Percentiles rank a stretch among this genome's conserved stretches.
These are phyloP conservation scores for Exobasidium rhododendri DNA, from an alignment of 1,284 basidiomycete species.

Conservation along the genomic window DNA sequence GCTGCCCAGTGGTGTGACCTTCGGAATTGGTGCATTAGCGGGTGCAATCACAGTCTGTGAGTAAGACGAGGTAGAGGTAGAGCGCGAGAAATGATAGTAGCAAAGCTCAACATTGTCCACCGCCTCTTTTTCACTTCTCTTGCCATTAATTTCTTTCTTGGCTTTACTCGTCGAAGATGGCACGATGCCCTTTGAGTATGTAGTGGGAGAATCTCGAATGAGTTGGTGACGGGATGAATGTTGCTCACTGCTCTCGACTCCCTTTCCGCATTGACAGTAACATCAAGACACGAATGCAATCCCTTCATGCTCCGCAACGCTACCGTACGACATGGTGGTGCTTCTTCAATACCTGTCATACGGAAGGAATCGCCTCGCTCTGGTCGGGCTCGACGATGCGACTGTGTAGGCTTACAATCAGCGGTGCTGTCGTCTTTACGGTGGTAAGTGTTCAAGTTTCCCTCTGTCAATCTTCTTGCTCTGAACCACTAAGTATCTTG, in stretches of 20 bases:
- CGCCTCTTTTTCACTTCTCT: not conserved
- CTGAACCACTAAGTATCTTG: not conserved
- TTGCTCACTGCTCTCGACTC: not conserved
- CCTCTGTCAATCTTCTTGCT: not conserved
- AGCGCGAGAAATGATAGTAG: not conserved
- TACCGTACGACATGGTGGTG: constrained; percentile 94
- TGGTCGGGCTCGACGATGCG: constrained; percentile 84
- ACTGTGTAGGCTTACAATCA: constrained; percentile 62
- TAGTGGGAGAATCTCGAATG: not conserved
- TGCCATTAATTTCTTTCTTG: not conserved
- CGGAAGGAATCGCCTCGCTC: constrained; percentile 81
- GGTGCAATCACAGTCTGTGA: constrained; percentile 88
- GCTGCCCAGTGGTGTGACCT: constrained; percentile 82
- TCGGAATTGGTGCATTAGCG: constrained; percentile 87
- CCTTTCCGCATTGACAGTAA: constrained; percentile 63
- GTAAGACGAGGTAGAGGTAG: constrained; percentile 31
- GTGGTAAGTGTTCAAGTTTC: not conserved
- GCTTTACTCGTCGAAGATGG: constrained; percentile 8
- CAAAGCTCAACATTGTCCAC: not conserved
- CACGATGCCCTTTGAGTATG: constrained; percentile 52
- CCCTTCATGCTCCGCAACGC: constrained; percentile 73
- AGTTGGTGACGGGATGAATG: not conserved
- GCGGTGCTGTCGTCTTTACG: constrained; percentile 84
- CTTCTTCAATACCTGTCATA: constrained; percentile 56
- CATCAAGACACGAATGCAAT: constrained; percentile 97